These are phyloP conservation scores for Ceratocystis cubensis DNA, from an alignment of 2,329 filamentous ascomycete genomes.

Conservation along the genomic window DNA sequence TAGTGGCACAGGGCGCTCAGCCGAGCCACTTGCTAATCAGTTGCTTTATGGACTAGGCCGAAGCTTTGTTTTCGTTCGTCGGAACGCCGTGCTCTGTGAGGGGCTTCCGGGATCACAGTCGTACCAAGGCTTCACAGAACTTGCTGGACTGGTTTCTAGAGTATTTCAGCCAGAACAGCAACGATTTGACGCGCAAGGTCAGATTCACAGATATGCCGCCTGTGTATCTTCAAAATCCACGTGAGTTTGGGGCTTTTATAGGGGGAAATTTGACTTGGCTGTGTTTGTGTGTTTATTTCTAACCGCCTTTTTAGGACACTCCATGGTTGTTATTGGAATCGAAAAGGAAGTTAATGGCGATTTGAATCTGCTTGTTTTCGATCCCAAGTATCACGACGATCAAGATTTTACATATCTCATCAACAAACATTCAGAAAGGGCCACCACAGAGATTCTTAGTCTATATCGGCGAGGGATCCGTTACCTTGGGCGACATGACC, in stretches of 20 bases:
- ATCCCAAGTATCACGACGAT: conserved; percentile 39
- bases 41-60: conserved; percentile 40
- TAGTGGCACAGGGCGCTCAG: conserved; percentile 34
- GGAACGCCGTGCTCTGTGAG: conserved; percentile 45
- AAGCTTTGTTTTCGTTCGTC: conserved; percentile 62
- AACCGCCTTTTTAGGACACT: conserved; percentile 49
- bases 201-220: conserved; percentile 61
- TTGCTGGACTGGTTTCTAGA: conserved; percentile 43
- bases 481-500: conserved; percentile 56
- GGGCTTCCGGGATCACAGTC: background rate
- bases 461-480: conserved; percentile 58
- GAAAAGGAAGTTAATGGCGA: conserved; percentile 55
- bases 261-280: background rate
- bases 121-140: conserved; percentile 11
- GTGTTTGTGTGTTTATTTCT: background rate
- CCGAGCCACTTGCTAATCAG: too few relatives aligned
- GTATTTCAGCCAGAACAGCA: conserved; percentile 55
- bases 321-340: conserved; percentile 76
- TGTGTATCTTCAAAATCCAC: conserved; percentile 79
- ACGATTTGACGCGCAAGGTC: conserved; percentile 44
- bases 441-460: conserved; percentile 44
- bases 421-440: background rate
- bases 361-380: conserved; percentile 68
- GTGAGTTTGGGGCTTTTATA: conserved; percentile 30
- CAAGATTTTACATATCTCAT: conserved; percentile 14